These are phyloP conservation scores for Verbascum thapsus DNA, from an alignment of 257 asterid species.

Conservation along the genomic window DNA sequence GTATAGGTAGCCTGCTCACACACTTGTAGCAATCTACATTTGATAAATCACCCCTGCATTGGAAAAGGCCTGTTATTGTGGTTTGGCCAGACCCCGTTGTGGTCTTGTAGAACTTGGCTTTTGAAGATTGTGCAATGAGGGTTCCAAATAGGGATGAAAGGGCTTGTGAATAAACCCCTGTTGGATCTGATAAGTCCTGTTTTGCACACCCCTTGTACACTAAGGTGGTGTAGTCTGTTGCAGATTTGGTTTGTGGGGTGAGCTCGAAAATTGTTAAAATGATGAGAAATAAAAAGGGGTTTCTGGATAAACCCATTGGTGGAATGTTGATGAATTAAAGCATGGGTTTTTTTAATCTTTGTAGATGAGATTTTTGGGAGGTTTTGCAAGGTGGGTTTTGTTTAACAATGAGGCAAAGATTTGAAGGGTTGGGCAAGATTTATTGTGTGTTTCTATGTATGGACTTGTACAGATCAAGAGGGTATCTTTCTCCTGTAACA, in stretches of 20 bases:
- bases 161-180: conserved; percentile 83
- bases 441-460: conserved; percentile 35
- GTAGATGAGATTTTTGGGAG: conserved; percentile 36
- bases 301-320: conserved; percentile 56
- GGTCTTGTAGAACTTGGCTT: conserved; percentile 70
- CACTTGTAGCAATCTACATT: conserved; percentile 88
- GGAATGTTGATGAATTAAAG: conserved; percentile 50
- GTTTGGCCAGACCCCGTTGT: conserved; percentile 69
- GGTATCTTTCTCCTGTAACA: conserved; percentile 36
- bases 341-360: conserved; percentile 39
- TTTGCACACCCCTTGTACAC: conserved; percentile 96
- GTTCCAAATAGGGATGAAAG: conserved; percentile 81
- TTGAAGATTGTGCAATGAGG: conserved; percentile 86
- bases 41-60: conserved; percentile 86
- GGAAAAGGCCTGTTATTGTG: conserved; percentile 77
- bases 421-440: conserved; percentile 26
- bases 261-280: conserved; percentile 42
- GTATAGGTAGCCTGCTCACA: conserved; percentile 77
- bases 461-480: conserved; percentile 40
- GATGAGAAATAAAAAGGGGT: conserved; percentile 40
- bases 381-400: conserved; percentile 33
- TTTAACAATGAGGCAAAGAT: conserved; percentile 36
- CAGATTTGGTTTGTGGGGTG: conserved; percentile 53
- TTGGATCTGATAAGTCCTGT: conserved; percentile 81
- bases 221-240: conserved; percentile 61